These are phyloP conservation scores for Triticum timopheevii DNA, from an alignment of 176 grass and related monocot genomes.

Conservation along the genomic window DNA sequence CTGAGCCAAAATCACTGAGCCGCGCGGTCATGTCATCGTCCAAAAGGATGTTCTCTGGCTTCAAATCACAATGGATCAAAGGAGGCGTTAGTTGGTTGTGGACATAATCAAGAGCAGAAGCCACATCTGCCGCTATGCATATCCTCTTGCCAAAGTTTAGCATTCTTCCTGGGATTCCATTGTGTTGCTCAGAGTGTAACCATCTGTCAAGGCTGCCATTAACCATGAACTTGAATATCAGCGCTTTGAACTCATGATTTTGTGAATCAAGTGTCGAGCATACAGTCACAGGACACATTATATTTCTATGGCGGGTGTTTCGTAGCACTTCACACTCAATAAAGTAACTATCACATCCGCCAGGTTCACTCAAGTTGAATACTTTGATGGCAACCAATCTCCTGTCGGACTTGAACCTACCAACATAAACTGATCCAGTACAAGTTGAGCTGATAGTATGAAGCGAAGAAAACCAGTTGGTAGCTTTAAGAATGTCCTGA, in stretches of 20 bases:
- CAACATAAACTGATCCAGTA: slow-evolving; percentile 22
- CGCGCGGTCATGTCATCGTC: slow-evolving; percentile 16
- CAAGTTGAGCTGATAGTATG: slow-evolving; percentile 8
- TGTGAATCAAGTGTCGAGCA: background rate
- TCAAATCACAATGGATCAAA: slow-evolving; percentile 38
- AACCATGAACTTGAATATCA: slow-evolving; percentile 31
- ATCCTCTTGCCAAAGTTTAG: slow-evolving; percentile 28
- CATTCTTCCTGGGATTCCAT: background rate
- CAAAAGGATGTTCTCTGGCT: slow-evolving; percentile 32
- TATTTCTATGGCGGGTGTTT: slow-evolving; percentile 15
- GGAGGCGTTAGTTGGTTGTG: slow-evolving; percentile 28
- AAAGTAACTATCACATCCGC: background rate
- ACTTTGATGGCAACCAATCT: slow-evolving; percentile 27
- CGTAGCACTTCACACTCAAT: slow-evolving; percentile 21
- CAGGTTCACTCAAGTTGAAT: slow-evolving; percentile 14
- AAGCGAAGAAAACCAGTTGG: slow-evolving; percentile 12
- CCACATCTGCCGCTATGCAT: slow-evolving; percentile 11
- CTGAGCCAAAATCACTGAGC: slow-evolving; percentile 25
- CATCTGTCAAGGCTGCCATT: slow-evolving; percentile 36
- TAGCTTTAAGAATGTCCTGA: slow-evolving; percentile 29
- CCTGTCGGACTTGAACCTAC: slow-evolving; percentile 10
- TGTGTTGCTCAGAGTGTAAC: background rate
- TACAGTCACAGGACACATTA: background rate
- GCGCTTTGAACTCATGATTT: slow-evolving; percentile 35
- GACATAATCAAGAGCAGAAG: slow-evolving; percentile 31